These are phyloP conservation scores for Eucalyptus regnans DNA, from an alignment of 345 rosid species.

Conservation along the genomic window DNA sequence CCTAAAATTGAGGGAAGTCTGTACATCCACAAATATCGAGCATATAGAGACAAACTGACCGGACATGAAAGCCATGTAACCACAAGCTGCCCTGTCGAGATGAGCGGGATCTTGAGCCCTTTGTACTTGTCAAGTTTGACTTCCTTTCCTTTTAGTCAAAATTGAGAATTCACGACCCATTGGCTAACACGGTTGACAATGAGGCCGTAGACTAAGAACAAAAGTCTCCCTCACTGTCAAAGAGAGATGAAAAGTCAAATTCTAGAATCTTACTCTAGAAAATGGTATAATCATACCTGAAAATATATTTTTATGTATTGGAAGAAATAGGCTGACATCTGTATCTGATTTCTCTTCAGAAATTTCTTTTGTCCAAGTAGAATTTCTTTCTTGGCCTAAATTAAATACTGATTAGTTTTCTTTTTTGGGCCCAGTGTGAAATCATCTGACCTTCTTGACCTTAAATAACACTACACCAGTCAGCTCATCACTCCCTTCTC, in stretches of 20 bases:
- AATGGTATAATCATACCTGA: background rate
- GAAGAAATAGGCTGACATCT: background rate
- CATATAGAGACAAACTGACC: background rate
- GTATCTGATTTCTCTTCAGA: background rate
- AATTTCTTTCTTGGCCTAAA: background rate
- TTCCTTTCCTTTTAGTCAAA: background rate
- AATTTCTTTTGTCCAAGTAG: background rate
- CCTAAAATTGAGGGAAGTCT: background rate
- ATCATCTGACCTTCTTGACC: background rate
- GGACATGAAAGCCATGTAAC: background rate
- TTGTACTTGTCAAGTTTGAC: background rate
- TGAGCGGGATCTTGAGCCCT: background rate
- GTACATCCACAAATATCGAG: background rate
- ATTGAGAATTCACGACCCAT: background rate
- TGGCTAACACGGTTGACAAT: background rate
- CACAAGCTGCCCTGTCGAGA: background rate
- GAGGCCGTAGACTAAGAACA: background rate
- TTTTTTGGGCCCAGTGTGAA: background rate
- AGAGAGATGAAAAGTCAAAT: background rate
- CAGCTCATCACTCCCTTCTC: background rate
- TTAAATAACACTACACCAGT: background rate
- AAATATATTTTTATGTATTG: background rate
- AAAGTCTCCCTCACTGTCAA: background rate
- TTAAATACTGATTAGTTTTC: background rate
- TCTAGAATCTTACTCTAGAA: background rate